phyloP scores from a whole-genome alignment of 1,284 basidiomycete species.

The Microbotryomycetes sp. region DNA sequence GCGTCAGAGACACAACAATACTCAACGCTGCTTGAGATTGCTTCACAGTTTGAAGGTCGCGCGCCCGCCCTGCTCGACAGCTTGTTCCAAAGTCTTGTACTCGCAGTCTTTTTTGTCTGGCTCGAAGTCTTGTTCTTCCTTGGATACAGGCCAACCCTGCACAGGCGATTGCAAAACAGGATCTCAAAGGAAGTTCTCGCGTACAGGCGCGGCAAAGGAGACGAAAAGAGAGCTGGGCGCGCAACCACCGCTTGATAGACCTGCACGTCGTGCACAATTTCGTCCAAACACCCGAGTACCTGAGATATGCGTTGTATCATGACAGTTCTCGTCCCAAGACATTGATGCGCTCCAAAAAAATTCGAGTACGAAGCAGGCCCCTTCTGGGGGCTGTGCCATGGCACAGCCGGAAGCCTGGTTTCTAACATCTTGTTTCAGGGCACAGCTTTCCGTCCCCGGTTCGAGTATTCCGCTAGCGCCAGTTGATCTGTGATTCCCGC shows the following conservation, averaged over 20 bases:
- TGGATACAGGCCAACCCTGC: constrained; percentile 34
- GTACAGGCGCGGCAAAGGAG: constrained; percentile 9
- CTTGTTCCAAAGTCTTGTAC: constrained; percentile 34
- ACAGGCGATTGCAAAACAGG: constrained; percentile 29
- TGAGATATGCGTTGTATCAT: no score
- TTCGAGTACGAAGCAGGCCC: no score
- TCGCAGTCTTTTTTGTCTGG: constrained; percentile 38
- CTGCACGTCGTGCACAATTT: not conserved
- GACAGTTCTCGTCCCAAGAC: no score
- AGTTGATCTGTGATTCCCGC: no score
- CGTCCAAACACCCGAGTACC: not conserved
- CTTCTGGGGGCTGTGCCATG: no score
- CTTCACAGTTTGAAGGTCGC: constrained; percentile 35
- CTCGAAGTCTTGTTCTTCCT: constrained; percentile 36
- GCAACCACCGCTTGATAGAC: not conserved
- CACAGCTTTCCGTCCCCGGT: no score
- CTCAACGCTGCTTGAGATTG: no score
- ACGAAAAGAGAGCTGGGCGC: constrained; percentile 1
- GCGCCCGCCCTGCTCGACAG: constrained; percentile 37
- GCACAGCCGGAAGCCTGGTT: no score
- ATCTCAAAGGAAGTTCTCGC: constrained; percentile 19
- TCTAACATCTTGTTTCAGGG: no score
- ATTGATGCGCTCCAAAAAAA: no score
- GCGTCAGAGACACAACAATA: constrained; percentile 22
- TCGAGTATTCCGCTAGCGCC: no score